Evolutionary conservation across 176 grass and related monocot genomes (phyloP).

Genomic region (Themeda triandra): DNA sequence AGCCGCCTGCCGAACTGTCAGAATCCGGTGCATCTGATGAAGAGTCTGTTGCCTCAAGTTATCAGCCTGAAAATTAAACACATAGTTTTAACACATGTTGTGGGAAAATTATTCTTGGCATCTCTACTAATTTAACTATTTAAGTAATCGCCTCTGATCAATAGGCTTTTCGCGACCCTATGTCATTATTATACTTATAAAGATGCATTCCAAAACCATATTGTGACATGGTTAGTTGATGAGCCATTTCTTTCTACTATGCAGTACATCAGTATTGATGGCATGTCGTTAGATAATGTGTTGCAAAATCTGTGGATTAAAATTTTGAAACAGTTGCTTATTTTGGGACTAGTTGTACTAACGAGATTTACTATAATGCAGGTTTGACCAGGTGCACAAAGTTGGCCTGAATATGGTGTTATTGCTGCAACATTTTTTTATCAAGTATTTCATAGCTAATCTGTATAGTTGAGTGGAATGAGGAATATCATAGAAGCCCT

Average conservation of each 20-base stretch:
- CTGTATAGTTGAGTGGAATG: neutral
- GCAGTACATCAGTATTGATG: neutral
- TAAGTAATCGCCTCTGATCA: neutral
- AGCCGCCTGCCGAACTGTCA: slow-evolving; percentile 76
- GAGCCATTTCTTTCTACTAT: slow-evolving; percentile 13
- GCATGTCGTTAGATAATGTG: neutral
- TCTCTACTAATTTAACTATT: neutral
- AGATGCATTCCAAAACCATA: slow-evolving; percentile 21
- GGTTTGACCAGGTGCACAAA: slow-evolving; percentile 7
- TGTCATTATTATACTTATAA: neutral
- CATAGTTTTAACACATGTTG: slow-evolving; percentile 3
- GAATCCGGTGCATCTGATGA: slow-evolving; percentile 79
- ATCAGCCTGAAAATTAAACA: slow-evolving; percentile 59
- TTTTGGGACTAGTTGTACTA: slow-evolving; percentile 1
- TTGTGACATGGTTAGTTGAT: neutral
- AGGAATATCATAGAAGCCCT: neutral
- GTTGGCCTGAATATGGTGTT: neutral
- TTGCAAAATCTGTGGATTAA: neutral
- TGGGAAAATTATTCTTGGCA: neutral
- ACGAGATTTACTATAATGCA: neutral
- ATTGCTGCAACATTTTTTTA: neutral
- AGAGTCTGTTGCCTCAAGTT: slow-evolving; percentile 91
- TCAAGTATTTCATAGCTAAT: neutral
- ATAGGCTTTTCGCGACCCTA: neutral
- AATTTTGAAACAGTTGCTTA: neutral